phyloP scores from a whole-genome alignment of 331 rosid genomes.

The Rhamnella rubrinervis region DNA sequence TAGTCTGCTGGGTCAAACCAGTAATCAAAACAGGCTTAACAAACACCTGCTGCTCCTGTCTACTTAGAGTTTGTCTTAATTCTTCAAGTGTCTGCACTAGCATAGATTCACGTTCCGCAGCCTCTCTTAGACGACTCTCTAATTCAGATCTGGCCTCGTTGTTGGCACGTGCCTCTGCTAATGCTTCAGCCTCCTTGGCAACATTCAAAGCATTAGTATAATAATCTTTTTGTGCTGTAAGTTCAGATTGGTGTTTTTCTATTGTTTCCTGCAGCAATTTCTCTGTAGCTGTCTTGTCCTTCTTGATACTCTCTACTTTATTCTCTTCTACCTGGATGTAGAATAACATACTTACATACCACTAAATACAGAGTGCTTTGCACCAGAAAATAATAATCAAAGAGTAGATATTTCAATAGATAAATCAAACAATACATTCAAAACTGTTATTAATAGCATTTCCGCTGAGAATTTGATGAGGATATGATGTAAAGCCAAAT shows the following conservation, averaged over 20 bases:
- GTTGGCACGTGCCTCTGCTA: slow-evolving; percentile 89
- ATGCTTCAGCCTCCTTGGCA: slow-evolving; percentile 95
- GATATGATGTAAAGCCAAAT: not conserved
- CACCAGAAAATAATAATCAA: not conserved
- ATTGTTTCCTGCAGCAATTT: slow-evolving; percentile 88
- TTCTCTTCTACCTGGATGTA: slow-evolving; percentile 83
- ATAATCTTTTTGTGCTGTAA: slow-evolving; percentile 79
- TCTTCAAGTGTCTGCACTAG: slow-evolving; percentile 95
- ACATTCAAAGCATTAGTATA: slow-evolving; percentile 83
- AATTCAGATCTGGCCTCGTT: slow-evolving; percentile 91
- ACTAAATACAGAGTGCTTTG: slow-evolving; percentile 10
- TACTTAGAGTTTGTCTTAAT: slow-evolving; percentile 88
- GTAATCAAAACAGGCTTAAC: slow-evolving; percentile 18
- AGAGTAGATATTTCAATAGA: not conserved
- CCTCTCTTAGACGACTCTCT: slow-evolving; percentile 83
- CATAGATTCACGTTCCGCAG: slow-evolving; percentile 93
- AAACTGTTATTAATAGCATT: not conserved
- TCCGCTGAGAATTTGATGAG: not conserved
- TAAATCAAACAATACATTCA: not conserved
- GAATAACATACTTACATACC: slow-evolving; percentile 20
- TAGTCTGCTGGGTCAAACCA: slow-evolving; percentile 24
- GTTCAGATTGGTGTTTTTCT: slow-evolving; percentile 89
- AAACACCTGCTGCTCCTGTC: slow-evolving; percentile 94
- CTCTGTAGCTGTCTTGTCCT: slow-evolving; percentile 94
- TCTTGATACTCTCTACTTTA: slow-evolving; percentile 92